Evolutionary conservation across 805 yeast species (phyloP).

Genomic region (Teunomyces barrocoloradensis): DNA sequence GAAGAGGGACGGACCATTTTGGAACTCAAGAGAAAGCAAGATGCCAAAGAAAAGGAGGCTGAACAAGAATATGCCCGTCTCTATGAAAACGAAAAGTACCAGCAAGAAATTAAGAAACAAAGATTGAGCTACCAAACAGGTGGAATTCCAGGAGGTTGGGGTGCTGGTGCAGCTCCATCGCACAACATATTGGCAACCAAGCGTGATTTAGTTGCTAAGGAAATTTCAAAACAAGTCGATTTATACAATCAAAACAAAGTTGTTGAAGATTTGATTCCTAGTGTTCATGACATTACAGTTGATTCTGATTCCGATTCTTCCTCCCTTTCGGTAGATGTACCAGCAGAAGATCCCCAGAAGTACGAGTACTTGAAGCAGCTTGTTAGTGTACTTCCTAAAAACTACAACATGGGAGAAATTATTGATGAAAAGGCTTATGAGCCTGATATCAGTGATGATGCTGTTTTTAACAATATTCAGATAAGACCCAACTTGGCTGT

Average conservation of each 20-base stretch:
- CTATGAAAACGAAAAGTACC: conserved; percentile 28
- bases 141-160: conserved; percentile 41
- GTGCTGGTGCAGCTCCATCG: conserved; percentile 12
- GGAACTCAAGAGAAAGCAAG: conserved; percentile 32
- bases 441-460: conserved; percentile 51
- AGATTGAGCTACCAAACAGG: conserved; percentile 25
- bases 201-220: conserved; percentile 28
- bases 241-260: conserved; percentile 18
- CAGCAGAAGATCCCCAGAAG: conserved; percentile 8
- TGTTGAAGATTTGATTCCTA: conserved; percentile 21
- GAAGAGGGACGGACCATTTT: conserved; percentile 30
- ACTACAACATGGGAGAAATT: conserved; percentile 32
- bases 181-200: conserved; percentile 26
- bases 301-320: conserved; percentile 19
- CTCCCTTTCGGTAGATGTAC: conserved; percentile 6
- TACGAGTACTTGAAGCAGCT: conserved; percentile 31
- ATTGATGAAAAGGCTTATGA: conserved; percentile 68
- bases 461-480: conserved; percentile 34
- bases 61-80: conserved; percentile 35
- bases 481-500: conserved; percentile 46
- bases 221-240: conserved; percentile 26
- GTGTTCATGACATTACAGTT: conserved; percentile 32
- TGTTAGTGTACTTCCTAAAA: conserved; percentile 31
- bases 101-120: conserved; percentile 36
- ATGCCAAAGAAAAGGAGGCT: conserved; percentile 36